Evolutionary conservation across 768 basidiomycete genomes (phyloP), one percentile per base, ranked within the genome.

Genomic region (Tricholoma sp.): DNA sequence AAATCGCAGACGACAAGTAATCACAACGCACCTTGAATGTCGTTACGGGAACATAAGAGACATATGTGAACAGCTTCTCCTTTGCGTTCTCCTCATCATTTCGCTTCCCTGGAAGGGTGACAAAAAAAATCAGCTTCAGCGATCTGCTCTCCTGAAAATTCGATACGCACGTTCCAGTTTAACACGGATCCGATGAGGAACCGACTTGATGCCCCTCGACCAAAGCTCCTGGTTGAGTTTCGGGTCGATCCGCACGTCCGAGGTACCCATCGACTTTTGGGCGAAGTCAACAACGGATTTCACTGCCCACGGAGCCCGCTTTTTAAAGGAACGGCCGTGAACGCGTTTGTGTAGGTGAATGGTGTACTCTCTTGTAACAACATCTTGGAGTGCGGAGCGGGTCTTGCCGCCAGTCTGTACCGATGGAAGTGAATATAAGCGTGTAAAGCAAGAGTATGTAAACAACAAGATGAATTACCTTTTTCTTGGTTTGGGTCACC

Each of bases 11-110:
- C n/a, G n/a, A n/a, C n/a, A n/a, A 53, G 3, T 13, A 17, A 52
- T 6, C 15, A 11, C 4, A 32, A 68, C 86, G 58, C 56, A 88
- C 94, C 88, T 96, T 95, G 88, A 93, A 94, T 45, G 86, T 75
- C 7, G 73, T 66, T 45, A 92, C 91, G 47, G 84, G 79, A 55
- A 97, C 86, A 69, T 90, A 82, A 57, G 83, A 83, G 61, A 91
- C 94, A 71, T 94, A 92, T 31, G 91, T 95, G 81, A 78, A 98
- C 55, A 97, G 88, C 79, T 95, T 97, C 82, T 96, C 95, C 79
- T 95, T 97, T 57, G 97, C 96, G 66, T 88, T 89, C 80, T 99
- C 96, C 65, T 98, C 95, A 75, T 99, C 96, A 74, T 98, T 98
- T 68, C 97, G 91, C 80, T 95, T 96, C 67, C 96, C 91, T 94